Base-by-base conservation (phyloP, 139 green algal species). In the Spirogloea muscicola region DNA sequence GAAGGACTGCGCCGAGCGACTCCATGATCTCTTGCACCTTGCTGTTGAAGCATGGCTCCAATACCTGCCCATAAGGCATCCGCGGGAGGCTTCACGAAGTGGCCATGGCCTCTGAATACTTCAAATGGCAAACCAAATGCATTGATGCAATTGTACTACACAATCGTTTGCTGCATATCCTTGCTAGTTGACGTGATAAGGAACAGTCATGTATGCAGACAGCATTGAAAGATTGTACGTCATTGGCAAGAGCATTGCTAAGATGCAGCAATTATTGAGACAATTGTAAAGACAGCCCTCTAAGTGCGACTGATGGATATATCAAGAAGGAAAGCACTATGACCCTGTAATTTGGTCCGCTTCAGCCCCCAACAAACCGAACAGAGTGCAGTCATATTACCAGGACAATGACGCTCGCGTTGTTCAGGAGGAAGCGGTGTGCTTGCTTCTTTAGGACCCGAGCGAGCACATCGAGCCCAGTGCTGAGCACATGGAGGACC, bases 31-130 rank as follows among this genome's bases (percentile, higher is more conserved):
- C 39, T 29, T 85, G 48, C 37, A 72, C 58, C 7, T 37, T 36
- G 36, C 39, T 80, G 1, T 18, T 55, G 46, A 90, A 84, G 44
- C 60, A 80, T 0, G 68, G 81, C 38, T 91, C 83, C 60, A 91
- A 48, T 42, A 91, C 40, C 40, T 80, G 68, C 67, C 46, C 16
- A 25, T 4, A 0, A 36, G 49, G 48, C 2, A 63, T n/a, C 13
- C 42, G 4, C 33, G 51, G 34, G 7, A 60, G 41, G 33, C 57
- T 64, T 33, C 29, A 64, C 25, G 25, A 64, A 18, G 31, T 64
- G 57, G 25, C 25, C 5, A 31, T 33, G 27, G 13, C 43, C 43
- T 25, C 10, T 25, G 10, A 13, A 13, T 51, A 51, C 10, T 25
- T 51, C 10, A 51, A 51, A 25, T 25, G 43, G 43, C 10, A 13